Evolutionary conservation across 75 land plant species (phyloP).

Genomic region (Picea sitchensis): DNA sequence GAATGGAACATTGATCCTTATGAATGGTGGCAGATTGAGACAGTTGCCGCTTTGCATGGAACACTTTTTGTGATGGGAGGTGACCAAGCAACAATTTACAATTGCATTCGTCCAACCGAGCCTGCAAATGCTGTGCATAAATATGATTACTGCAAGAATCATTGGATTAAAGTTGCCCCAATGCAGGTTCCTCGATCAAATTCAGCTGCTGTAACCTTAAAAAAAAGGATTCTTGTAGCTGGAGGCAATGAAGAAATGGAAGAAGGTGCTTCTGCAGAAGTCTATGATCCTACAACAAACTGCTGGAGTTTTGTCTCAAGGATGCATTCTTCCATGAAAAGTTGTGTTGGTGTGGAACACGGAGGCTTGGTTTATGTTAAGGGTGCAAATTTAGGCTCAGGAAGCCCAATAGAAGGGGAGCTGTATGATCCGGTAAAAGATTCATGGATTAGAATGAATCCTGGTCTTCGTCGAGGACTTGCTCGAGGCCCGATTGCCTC

Average conservation of each 20-base stretch:
- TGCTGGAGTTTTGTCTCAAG: conserved; percentile 18
- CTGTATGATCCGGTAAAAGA: conserved; percentile 16
- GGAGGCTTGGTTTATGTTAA: conserved; percentile 19
- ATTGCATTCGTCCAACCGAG: conserved; percentile 5
- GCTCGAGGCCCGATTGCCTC: conserved; percentile 25
- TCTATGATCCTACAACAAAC: conserved; percentile 9
- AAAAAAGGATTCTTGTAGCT: conserved; percentile 12
- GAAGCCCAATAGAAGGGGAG: conserved; percentile 18
- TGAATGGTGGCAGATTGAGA: conserved; percentile 31
- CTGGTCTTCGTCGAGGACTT: conserved; percentile 16
- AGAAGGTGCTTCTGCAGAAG: conserved; percentile 25
- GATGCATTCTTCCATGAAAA: conserved; percentile 19
- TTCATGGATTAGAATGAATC: conserved; percentile 13
- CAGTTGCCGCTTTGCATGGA: conserved; percentile 22
- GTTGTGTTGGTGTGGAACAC: conserved; percentile 24
- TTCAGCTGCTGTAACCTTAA: conserved; percentile 19
- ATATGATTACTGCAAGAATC: conserved; percentile 16
- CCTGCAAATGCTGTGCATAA: conserved; percentile 19
- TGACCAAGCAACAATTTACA: conserved; percentile 8
- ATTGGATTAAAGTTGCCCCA: conserved; percentile 20
- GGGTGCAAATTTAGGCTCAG: conserved; percentile 17
- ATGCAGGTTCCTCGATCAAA: conserved; percentile 22
- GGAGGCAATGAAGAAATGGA: conserved; percentile 17
- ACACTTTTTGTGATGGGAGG: conserved; percentile 25
- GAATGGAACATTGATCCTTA: conserved; percentile 22